Percentiles rank a stretch among this genome's conserved stretches.
phyloP scores from a whole-genome alignment of 371 early-diverging fungal species.

The Mucor piriformis region DNA sequence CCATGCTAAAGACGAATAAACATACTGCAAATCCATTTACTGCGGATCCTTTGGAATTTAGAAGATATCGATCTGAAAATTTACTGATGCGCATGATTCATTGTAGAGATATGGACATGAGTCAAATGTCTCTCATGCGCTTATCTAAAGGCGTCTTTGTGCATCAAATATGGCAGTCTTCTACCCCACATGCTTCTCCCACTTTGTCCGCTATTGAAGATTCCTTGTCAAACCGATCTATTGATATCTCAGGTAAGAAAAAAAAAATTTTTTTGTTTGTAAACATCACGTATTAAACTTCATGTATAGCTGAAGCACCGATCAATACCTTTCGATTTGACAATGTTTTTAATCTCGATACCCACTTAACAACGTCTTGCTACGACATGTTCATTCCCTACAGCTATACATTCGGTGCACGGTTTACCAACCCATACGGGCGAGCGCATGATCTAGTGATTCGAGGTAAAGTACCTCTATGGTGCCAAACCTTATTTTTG shows the following conservation, averaged over 20 bases:
- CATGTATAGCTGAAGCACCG: slow-evolving; percentile 30
- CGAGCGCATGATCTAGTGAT: slow-evolving; percentile 40
- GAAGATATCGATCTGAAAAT: slow-evolving; percentile 43
- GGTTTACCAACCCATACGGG: slow-evolving; percentile 45
- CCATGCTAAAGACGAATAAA: not conserved
- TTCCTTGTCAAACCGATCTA: not conserved
- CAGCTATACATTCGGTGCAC: slow-evolving; percentile 52
- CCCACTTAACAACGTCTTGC: slow-evolving; percentile 3
- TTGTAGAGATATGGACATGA: slow-evolving; percentile 22
- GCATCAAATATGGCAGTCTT: slow-evolving; percentile 40
- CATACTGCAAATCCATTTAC: slow-evolving; percentile 3
- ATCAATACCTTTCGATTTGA: slow-evolving; percentile 29
- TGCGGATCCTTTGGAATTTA: slow-evolving; percentile 23
- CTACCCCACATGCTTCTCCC: slow-evolving; percentile 24
- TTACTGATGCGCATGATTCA: slow-evolving; percentile 37
- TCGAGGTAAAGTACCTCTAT: slow-evolving; percentile 44
- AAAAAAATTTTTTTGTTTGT: not conserved
- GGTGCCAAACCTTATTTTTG: slow-evolving; percentile 48
- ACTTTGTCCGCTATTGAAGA: slow-evolving; percentile 30
- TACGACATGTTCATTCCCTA: slow-evolving; percentile 43
- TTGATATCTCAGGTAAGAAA: slow-evolving; percentile 19
- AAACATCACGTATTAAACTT: too few relatives aligned
- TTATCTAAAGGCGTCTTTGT: slow-evolving; percentile 48
- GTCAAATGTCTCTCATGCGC: slow-evolving; percentile 31
- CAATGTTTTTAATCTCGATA: not conserved